A percentile compares a stretch with the other conserved stretches of the same genome.
Evolutionary conservation across 345 rosid species (phyloP).

Genomic region (Acer saccharum): DNA sequence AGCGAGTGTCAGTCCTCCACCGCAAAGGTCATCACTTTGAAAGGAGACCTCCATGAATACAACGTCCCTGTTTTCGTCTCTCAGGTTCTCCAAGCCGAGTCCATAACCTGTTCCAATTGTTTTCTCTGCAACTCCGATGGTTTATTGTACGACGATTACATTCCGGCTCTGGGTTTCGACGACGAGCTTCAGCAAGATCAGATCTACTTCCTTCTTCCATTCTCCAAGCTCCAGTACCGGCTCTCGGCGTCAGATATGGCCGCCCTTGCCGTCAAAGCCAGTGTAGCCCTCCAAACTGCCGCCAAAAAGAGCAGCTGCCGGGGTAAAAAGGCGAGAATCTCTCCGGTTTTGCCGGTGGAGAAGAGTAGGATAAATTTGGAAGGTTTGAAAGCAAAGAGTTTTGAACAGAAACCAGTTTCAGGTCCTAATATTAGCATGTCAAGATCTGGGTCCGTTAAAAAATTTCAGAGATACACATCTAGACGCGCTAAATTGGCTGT

Average conservation of each 20-base stretch:
- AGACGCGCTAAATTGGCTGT: conserved; percentile 71
- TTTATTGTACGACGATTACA: conserved; percentile 58
- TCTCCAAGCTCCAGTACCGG: conserved; percentile 60
- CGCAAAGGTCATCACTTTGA: conserved; percentile 62
- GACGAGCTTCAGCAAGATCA: conserved; percentile 47
- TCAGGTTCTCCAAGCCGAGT: conserved; percentile 54
- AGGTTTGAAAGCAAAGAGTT: neutral
- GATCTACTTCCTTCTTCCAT: conserved; percentile 72
- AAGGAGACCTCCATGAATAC: conserved; percentile 68
- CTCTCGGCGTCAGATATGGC: conserved; percentile 88
- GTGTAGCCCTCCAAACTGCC: conserved; percentile 63
- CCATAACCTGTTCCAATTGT: conserved; percentile 28
- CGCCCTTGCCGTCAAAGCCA: conserved; percentile 88
- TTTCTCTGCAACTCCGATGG: conserved; percentile 71
- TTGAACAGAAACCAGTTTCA: neutral
- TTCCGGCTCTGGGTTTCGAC: conserved; percentile 48
- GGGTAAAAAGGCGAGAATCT: conserved; percentile 50
- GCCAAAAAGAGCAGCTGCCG: conserved; percentile 28
- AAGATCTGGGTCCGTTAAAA: conserved; percentile 65
- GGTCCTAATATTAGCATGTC: conserved; percentile 24
- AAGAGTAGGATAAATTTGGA: conserved; percentile 2
- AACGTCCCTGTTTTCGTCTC: conserved; percentile 50
- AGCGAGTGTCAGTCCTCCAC: conserved; percentile 33
- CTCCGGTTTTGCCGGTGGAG: conserved; percentile 44
- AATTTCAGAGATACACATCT: conserved; percentile 55